These are phyloP conservation scores for Sorghum bicolor DNA, from an alignment of 176 grass and related monocot species.

Conservation along the genomic window Sorghum_bicolor_NCBIv3 NC_012871.2:3998001-3998500, in stretches of 20 bases:
- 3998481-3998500: background rate
- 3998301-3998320: constrained; percentile 66
- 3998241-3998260: constrained; percentile 30
- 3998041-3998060: constrained; percentile 33
- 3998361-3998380: constrained; percentile 44
- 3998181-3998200: constrained; percentile 49
- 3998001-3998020: background rate
- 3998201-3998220: constrained; percentile 62
- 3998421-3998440: constrained; percentile 54
- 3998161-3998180: background rate
- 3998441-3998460: constrained; percentile 53
- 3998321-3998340: constrained; percentile 43
- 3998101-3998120: constrained; percentile 52
- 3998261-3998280: too few relatives aligned
- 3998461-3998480: constrained; percentile 25
- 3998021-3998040: constrained; percentile 46
- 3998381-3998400: constrained; percentile 43
- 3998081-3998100: constrained; percentile 63
- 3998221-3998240: constrained; percentile 43
- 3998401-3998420: constrained; percentile 45
- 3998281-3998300: background rate
- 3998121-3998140: constrained; percentile 31
- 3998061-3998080: constrained; percentile 45
- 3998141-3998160: constrained; percentile 22
- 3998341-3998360: constrained; percentile 75